Evolutionary conservation across 306 rosid species (phyloP).

Genomic region (Glycine tomentella): DNA sequence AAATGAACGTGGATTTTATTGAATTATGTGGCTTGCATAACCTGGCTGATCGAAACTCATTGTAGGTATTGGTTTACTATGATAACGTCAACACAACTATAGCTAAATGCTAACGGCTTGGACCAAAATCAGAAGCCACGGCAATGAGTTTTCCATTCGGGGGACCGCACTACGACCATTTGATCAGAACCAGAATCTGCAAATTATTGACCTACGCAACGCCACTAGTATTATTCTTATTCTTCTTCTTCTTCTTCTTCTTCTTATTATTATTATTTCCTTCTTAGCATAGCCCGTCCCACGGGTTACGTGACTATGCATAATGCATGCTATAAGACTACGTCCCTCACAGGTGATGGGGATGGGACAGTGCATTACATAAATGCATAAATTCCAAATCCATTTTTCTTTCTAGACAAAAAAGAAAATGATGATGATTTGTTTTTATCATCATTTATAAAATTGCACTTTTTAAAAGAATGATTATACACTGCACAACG

Average conservation of each 20-base stretch:
- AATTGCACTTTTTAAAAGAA: background rate
- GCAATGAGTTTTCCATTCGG: background rate
- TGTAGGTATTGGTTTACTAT: background rate
- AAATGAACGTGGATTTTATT: background rate
- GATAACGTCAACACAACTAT: slow-evolving; percentile 14
- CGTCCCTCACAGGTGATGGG: slow-evolving; percentile 43
- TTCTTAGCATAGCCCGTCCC: background rate
- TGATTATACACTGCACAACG: no score
- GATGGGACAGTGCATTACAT: slow-evolving; percentile 38
- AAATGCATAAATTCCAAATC: slow-evolving; percentile 14
- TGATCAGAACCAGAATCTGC: slow-evolving; percentile 30
- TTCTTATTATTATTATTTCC: background rate
- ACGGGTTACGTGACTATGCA: slow-evolving; percentile 49
- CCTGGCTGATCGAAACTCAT: background rate
- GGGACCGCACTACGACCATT: slow-evolving; percentile 44
- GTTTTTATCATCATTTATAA: background rate
- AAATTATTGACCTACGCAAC: slow-evolving; percentile 21
- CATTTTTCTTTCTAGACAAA: background rate
- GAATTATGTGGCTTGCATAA: slow-evolving; percentile 1
- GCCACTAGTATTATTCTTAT: background rate
- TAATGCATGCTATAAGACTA: slow-evolving; percentile 49
- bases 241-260: no score
- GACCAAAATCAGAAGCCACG: slow-evolving; percentile 18
- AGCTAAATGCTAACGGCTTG: slow-evolving; percentile 26
- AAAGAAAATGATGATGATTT: background rate